Conservation (phyloP, 495 filamentous ascomycete species). For the Aspergillus egyptiacus region DNA sequence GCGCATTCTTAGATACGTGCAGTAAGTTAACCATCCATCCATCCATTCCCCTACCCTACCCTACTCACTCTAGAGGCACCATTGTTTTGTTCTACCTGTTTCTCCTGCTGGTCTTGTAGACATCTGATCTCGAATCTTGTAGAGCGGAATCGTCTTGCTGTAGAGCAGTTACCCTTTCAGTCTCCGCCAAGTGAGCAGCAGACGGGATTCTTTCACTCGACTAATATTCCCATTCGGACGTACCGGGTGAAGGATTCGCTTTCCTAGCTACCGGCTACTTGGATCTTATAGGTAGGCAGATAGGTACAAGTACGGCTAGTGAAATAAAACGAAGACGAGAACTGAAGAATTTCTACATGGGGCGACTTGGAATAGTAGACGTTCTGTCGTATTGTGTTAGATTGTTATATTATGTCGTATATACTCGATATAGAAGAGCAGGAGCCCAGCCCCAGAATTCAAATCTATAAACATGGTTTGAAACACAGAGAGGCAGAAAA, state of each 20-base stretch:
- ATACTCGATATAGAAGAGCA: not conserved
- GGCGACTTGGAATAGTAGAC: too few relatives aligned
- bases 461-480: conserved; percentile 5
- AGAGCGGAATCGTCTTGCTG: conserved; percentile 26
- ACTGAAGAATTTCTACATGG: too few relatives aligned
- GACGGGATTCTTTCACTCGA: conserved; percentile 53
- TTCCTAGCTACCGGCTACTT: not conserved
- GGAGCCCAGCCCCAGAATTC: not conserved
- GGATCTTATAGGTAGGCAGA: not conserved
- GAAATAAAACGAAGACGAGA: not conserved
- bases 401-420: too few relatives aligned
- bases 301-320: not conserved
- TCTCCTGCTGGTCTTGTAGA: not conserved
- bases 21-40: conserved; percentile 36
- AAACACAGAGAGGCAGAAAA: too few relatives aligned
- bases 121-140: not conserved
- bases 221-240: conserved; percentile 44
- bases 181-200: conserved; percentile 42
- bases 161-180: conserved; percentile 40
- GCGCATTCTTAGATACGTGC: conserved; percentile 50
- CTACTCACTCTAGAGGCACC: not conserved
- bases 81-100: not conserved
- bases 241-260: conserved; percentile 26
- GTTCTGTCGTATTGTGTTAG: too few relatives aligned
- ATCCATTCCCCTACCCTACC: too few relatives aligned